A percentile compares a stretch with the other conserved stretches of the same genome.
phyloP scores from a whole-genome alignment of 2,329 filamentous ascomycete genomes.

The Penicillium sclerotiorum region DNA sequence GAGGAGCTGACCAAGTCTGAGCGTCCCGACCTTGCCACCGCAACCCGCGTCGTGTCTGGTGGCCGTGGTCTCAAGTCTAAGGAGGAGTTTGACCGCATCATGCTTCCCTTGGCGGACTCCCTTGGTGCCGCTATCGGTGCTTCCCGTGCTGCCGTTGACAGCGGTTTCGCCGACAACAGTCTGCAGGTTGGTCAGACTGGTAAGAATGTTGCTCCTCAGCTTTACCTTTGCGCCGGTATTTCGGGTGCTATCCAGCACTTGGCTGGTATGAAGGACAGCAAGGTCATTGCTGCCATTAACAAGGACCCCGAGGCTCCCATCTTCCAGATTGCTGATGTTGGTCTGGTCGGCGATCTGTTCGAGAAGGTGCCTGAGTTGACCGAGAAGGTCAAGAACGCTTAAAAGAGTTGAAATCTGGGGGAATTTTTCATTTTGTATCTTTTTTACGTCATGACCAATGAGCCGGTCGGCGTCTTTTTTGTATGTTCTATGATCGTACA shows the following conservation, averaged over 20 bases:
- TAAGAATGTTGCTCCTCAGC: constrained; percentile 94
- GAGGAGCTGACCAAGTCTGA: constrained; percentile 93
- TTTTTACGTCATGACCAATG: constrained; percentile 18
- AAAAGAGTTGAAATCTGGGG: neutral
- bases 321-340: constrained; percentile 96
- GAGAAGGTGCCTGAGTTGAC: constrained; percentile 95
- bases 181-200: constrained; percentile 97
- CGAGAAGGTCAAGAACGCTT: constrained; percentile 68
- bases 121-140: constrained; percentile 95
- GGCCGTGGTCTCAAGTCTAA: constrained; percentile 96
- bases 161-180: constrained; percentile 97
- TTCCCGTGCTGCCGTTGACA: constrained; percentile 92
- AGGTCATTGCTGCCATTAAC: constrained; percentile 98
- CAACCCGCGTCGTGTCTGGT: constrained; percentile 85
- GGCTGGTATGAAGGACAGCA: constrained; percentile 99
- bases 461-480: constrained; percentile 11
- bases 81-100: constrained; percentile 92
- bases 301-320: constrained; percentile 97
- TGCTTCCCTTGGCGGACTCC: constrained; percentile 87
- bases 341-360: constrained; percentile 92
- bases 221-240: constrained; percentile 95
- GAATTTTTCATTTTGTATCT: constrained; percentile 8
- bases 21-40: constrained; percentile 89
- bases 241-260: constrained; percentile 97
- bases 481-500: constrained; percentile 13